Base-by-base conservation (phyloP, 2,329 filamentous ascomycete genomes). In the Fusarium sp. region DNA sequence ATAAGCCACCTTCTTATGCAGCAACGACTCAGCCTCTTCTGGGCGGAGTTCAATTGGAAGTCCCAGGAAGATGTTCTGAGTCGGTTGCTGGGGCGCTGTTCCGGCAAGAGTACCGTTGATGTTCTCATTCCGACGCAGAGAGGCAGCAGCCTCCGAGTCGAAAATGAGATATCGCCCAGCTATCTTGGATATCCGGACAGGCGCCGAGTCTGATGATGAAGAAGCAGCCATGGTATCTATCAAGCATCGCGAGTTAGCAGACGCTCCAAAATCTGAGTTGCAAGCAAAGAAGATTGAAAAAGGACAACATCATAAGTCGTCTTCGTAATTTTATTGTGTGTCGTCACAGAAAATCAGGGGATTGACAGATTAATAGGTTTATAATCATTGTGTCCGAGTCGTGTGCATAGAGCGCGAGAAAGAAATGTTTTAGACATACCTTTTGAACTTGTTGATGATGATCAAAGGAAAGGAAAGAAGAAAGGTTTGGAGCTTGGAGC, bases 41-140 rank as follows among this genome's bases (percentile, higher is more conserved):
- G 93, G 91, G 83, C 96, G 93, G 44, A 99, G 85, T 83, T 98
- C 92, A 26, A 98, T 82, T 4, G 96, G 96, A 50, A 98, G 82
- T 45, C 94, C 93, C 61, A 95, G 87, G 77, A 98, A 98, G 60
- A 97, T 88, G 81, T 97, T 98, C 81, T 99, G 96, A 73, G 97
- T 95, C 7, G 94, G 94, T 59, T 94, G 91, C 80, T 98, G 94
- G 3, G 96, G 95, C 31, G 97, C 89, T 9, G 93, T 94, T 59
- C 96, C 96, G 62, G 93, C 90, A 57, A 97, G 85, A 33, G 96
- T 91, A 67, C 94, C 94, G 76, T 92, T 94, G 74, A 97, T 94
- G 78, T 93, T 90, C 82, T 97, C 88, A 73, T 89, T 84, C 66
- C 92, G 89, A 70, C 96, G 92, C 67, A 97, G 85, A 78, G 91